phyloP scores from a whole-genome alignment of 176 grass and related monocot genomes.

The Saccharum spontaneum region DNA sequence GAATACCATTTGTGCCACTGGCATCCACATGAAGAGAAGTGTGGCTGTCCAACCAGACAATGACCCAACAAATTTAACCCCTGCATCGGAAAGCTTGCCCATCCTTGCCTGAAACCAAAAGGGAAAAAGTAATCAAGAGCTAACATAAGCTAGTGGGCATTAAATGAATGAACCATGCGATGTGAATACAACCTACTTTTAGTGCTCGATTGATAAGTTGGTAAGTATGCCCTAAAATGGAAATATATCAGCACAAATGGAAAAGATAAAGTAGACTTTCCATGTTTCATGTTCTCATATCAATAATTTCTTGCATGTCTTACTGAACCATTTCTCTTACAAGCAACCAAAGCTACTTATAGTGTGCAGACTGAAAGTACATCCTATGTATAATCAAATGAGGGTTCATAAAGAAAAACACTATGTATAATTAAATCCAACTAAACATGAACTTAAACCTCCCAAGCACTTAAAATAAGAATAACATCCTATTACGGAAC shows the following conservation, averaged over 20 bases:
- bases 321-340: conserved; percentile 7
- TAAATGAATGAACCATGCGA: not conserved
- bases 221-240: not conserved
- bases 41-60: conserved; percentile 98
- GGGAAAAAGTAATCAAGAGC: conserved; percentile 36
- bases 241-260: conserved; percentile 13
- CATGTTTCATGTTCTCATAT: not conserved
- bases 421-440: not conserved
- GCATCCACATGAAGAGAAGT: conserved; percentile 99
- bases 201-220: conserved; percentile 2
- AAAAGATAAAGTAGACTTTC: conserved; percentile 14
- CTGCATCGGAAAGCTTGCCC: conserved; percentile 72
- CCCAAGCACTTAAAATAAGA: not conserved
- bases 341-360: conserved; percentile 12
- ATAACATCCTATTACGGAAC: conserved; percentile 3
- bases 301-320: not conserved
- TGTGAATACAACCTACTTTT: conserved; percentile 6
- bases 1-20: conserved; percentile 88
- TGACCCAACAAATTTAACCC: conserved; percentile 62
- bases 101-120: conserved; percentile 66
- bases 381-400: not conserved
- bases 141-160: conserved; percentile 30
- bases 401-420: conserved; percentile 6
- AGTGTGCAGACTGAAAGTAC: not conserved
- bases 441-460: conserved; percentile 8